These are phyloP conservation scores for Saururus chinensis DNA, from an alignment of 164 flowering plant species.

Conservation along the genomic window DNA sequence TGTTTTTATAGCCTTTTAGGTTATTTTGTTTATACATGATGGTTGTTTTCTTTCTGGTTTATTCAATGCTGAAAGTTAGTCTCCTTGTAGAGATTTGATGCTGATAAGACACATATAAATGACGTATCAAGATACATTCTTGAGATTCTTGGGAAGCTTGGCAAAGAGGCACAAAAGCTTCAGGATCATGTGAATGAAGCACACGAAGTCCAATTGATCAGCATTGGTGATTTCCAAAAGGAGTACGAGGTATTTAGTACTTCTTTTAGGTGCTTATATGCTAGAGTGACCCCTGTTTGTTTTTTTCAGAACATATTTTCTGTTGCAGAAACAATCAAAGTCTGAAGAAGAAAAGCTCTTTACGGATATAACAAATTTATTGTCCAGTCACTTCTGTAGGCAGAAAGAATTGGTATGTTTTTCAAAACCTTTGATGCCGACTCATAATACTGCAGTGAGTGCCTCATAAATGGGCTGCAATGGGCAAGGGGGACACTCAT, in stretches of 20 bases:
- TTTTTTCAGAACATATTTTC: neutral
- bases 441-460: neutral
- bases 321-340: constrained; percentile 65
- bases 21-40: neutral
- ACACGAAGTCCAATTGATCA: constrained; percentile 41
- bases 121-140: constrained; percentile 42
- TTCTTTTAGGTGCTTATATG: no score
- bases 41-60: neutral
- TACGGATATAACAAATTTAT: constrained; percentile 56
- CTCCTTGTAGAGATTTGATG: constrained; percentile 47
- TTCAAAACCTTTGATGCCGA: neutral
- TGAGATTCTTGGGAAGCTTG: constrained; percentile 42
- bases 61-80: neutral
- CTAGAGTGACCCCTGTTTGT: neutral
- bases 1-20: neutral
- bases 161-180: constrained; percentile 46
- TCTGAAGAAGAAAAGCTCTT: constrained; percentile 72
- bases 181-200: constrained; percentile 33
- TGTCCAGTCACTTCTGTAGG: constrained; percentile 47
- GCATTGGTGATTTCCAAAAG: constrained; percentile 62
- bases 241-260: constrained; percentile 33
- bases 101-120: constrained; percentile 34
- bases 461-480: no score
- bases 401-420: constrained; percentile 71
- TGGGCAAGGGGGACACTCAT: no score